phyloP scores from a whole-genome alignment of 1,284 basidiomycete genomes.

The Microbotryum saponariae region DNA sequence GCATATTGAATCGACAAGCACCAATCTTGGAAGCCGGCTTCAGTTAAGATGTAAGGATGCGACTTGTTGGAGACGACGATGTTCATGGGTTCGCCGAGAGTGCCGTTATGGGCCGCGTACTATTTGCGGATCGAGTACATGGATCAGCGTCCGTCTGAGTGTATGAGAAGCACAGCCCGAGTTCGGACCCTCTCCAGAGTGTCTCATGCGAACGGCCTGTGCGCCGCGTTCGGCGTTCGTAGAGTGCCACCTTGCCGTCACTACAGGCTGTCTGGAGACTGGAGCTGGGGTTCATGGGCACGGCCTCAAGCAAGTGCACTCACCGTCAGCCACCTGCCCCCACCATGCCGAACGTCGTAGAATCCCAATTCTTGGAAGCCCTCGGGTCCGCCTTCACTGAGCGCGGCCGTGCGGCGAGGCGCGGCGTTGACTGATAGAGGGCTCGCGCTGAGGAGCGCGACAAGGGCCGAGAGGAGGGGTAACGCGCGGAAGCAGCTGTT shows the following conservation, averaged over 20 bases:
- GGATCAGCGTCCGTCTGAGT: not conserved
- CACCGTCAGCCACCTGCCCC: slow-evolving; percentile 41
- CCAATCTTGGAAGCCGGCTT: slow-evolving; percentile 43
- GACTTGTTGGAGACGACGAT: slow-evolving; percentile 75
- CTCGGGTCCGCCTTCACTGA: too few species aligned
- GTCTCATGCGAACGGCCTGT: not conserved
- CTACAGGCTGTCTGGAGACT: too few species aligned
- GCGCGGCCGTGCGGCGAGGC: too few species aligned
- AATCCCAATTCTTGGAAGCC: slow-evolving; percentile 41
- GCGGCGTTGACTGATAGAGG: too few species aligned
- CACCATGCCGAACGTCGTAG: slow-evolving; percentile 45
- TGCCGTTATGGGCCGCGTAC: slow-evolving; percentile 42
- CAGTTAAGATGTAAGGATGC: slow-evolving; percentile 60
- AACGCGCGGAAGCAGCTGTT: too few species aligned
- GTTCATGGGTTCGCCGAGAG: slow-evolving; percentile 79
- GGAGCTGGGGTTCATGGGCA: not conserved
- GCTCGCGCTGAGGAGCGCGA: too few species aligned
- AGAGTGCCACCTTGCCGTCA: not conserved
- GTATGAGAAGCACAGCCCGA: not conserved
- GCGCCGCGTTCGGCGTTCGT: not conserved
- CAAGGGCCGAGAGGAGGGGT: too few species aligned
- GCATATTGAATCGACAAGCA: slow-evolving; percentile 41
- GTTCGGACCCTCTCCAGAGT: not conserved
- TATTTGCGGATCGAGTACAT: not conserved
- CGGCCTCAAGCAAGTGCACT: not conserved